Evolutionary conservation across 306 rosid genomes (phyloP).

Genomic region (Vigna trinervia): DNA sequence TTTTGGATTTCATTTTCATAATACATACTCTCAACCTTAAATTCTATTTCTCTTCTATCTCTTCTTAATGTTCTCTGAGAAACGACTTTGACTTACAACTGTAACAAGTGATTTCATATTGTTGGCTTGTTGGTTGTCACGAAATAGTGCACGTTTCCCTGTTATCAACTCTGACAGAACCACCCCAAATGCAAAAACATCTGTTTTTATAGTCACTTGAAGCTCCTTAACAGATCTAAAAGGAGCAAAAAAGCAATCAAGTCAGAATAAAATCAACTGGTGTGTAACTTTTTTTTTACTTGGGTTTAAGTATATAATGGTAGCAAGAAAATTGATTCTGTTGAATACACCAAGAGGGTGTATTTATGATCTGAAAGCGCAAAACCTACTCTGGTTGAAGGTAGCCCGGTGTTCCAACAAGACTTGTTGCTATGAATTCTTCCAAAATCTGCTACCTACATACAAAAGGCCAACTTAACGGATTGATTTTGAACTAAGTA

Average conservation of each 20-base stretch:
- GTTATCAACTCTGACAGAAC: slow-evolving; percentile 81
- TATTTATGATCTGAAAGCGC: slow-evolving; percentile 21
- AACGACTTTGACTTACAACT: slow-evolving; percentile 55
- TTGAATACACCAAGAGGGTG: neutral
- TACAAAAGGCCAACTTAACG: slow-evolving; percentile 19
- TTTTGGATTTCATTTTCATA: neutral
- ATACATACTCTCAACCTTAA: neutral
- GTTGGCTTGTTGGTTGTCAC: slow-evolving; percentile 61
- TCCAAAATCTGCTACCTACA: slow-evolving; percentile 89
- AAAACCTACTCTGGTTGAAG: slow-evolving; percentile 88
- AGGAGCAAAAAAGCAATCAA: neutral
- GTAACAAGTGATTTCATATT: slow-evolving; percentile 66
- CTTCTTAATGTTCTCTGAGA: neutral
- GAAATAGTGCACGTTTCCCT: slow-evolving; percentile 72
- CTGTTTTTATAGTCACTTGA: slow-evolving; percentile 81
- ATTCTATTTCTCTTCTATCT: neutral
- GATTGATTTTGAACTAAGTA: slow-evolving; percentile 11
- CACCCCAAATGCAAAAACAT: slow-evolving; percentile 92
- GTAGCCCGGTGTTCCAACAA: slow-evolving; percentile 96
- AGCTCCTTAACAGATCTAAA: slow-evolving; percentile 84
- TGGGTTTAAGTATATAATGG: neutral
- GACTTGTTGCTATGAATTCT: slow-evolving; percentile 69
- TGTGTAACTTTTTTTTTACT: too few species aligned
- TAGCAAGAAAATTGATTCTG: neutral
- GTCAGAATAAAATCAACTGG: slow-evolving; percentile 22